These are phyloP conservation scores for Monosporascus sp. DNA, from an alignment of 2,329 filamentous ascomycete species.

Conservation along the genomic window DNA sequence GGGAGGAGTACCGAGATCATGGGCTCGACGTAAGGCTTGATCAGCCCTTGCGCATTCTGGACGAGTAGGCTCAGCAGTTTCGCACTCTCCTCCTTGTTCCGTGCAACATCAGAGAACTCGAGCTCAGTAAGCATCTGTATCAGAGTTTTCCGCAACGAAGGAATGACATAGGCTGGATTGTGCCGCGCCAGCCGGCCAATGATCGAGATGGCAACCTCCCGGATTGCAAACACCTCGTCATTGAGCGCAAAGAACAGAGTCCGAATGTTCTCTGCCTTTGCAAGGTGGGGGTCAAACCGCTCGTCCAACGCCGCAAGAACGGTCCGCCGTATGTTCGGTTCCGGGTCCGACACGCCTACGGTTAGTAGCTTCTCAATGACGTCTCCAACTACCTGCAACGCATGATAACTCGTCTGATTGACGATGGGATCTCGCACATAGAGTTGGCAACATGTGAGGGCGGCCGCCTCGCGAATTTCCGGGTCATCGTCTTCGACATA, in stretches of 20 bases:
- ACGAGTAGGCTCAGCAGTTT: slow-evolving; percentile 89
- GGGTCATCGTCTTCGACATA: slow-evolving; percentile 96
- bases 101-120: slow-evolving; percentile 88
- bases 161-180: slow-evolving; percentile 97
- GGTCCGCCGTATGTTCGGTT: slow-evolving; percentile 81
- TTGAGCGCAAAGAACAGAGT: slow-evolving; percentile 94
- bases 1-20: slow-evolving; percentile 94
- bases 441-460: slow-evolving; percentile 94
- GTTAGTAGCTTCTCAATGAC: slow-evolving; percentile 96
- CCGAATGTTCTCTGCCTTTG: slow-evolving; percentile 94
- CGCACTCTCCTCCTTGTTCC: slow-evolving; percentile 95
- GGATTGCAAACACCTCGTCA: slow-evolving; percentile 86
- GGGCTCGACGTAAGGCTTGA: slow-evolving; percentile 94
- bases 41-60: slow-evolving; percentile 84
- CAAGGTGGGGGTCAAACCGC: slow-evolving; percentile 93
- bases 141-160: slow-evolving; percentile 87
- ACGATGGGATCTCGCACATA: slow-evolving; percentile 97
- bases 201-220: slow-evolving; percentile 92
- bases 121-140: slow-evolving; percentile 96
- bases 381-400: slow-evolving; percentile 93
- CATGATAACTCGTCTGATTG: slow-evolving; percentile 94
- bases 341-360: slow-evolving; percentile 87
- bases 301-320: slow-evolving; percentile 86
- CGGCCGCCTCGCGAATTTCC: slow-evolving; percentile 88
- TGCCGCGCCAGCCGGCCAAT: slow-evolving; percentile 87